A percentile compares a stretch with the other conserved stretches of the same genome.
phyloP scores from a whole-genome alignment of 208 protist genomes.

The Herpetomonas tarakana region DNA sequence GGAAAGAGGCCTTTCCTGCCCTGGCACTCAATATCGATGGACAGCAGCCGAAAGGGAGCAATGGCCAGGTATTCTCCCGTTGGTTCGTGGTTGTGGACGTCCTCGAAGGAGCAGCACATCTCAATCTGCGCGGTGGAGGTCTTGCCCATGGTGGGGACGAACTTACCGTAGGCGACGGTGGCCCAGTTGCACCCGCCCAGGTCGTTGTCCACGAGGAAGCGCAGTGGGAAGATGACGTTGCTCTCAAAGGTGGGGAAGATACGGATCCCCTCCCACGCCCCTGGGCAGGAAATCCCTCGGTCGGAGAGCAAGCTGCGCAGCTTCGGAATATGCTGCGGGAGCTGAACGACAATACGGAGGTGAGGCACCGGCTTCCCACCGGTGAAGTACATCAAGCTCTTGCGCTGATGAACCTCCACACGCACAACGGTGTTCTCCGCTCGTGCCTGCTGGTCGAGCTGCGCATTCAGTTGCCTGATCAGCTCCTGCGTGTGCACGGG shows the following conservation, averaged over 20 bases:
- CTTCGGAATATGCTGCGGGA: slow-evolving; percentile 90
- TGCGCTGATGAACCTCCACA: slow-evolving; percentile 70
- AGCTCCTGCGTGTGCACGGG: slow-evolving; percentile 71
- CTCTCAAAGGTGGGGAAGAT: slow-evolving; percentile 97
- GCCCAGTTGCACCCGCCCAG: slow-evolving; percentile 95
- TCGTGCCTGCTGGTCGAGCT: slow-evolving; percentile 59
- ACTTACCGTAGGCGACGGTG: slow-evolving; percentile 78
- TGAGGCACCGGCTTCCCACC: slow-evolving; percentile 45
- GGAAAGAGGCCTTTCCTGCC: slow-evolving; percentile 98
- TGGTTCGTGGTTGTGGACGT: slow-evolving; percentile 81
- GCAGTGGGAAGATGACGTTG: slow-evolving; percentile 98
- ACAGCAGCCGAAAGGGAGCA: slow-evolving; percentile 98
- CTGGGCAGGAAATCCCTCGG: slow-evolving; percentile 62
- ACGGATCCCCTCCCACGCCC: slow-evolving; percentile 70
- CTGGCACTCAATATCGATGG: slow-evolving; percentile 99
- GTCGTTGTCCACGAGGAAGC: slow-evolving; percentile 98
- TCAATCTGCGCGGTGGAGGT: slow-evolving; percentile 92
- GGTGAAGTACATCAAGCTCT: slow-evolving; percentile 82
- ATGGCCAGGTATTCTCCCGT: slow-evolving; percentile 94
- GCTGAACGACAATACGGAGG: slow-evolving; percentile 86
- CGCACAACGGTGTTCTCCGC: slow-evolving; percentile 70
- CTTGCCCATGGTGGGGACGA: slow-evolving; percentile 23
- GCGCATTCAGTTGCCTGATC: slow-evolving; percentile 67
- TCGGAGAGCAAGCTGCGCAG: slow-evolving; percentile 77
- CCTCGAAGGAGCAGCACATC: slow-evolving; percentile 85